These are phyloP conservation scores for Lachnellula suecica DNA, from an alignment of 2,329 filamentous ascomycete genomes.

Conservation along the genomic window DNA sequence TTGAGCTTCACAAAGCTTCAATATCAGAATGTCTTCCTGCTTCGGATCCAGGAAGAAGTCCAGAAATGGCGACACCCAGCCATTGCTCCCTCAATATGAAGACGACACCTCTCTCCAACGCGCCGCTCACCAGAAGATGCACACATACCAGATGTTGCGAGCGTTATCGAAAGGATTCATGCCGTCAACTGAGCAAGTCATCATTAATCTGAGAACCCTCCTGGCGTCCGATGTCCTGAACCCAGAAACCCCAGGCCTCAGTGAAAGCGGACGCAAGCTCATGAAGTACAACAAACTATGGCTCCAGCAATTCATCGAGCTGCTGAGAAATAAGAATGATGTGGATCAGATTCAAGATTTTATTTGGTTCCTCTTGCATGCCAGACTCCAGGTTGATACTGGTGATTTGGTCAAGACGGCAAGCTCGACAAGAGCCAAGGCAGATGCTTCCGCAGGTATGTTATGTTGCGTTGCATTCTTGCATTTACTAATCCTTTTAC, in stretches of 20 bases:
- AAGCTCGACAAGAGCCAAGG: conserved; percentile 61
- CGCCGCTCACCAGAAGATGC: conserved; percentile 82
- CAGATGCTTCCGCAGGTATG: conserved; percentile 69
- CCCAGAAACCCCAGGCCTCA: conserved; percentile 71
- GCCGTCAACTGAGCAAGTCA: conserved; percentile 84
- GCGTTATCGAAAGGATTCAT: conserved; percentile 83
- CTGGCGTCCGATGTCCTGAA: conserved; percentile 78
- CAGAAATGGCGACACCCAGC: conserved; percentile 44
- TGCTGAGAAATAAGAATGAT: conserved; percentile 79
- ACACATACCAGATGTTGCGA: conserved; percentile 87
- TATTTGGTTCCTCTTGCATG: conserved; percentile 78
- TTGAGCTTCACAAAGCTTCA: background rate
- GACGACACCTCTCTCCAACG: conserved; percentile 79
- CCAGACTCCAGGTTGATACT: conserved; percentile 68
- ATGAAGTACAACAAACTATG: conserved; percentile 71
- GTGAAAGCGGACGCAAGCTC: conserved; percentile 72
- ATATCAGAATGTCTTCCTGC: conserved; percentile 31
- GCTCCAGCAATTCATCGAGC: conserved; percentile 77
- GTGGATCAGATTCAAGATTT: conserved; percentile 89
- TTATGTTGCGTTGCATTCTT: conserved; percentile 9
- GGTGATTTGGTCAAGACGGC: conserved; percentile 62
- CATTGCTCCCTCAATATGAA: conserved; percentile 78
- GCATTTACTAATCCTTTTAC: conserved; percentile 18
- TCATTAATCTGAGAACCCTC: conserved; percentile 76
- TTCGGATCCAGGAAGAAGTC: conserved; percentile 32